Evolutionary conservation across 169 alveolate species (phyloP), one percentile per base, ranked within the genome.

Genomic region (Toxoplasma gondii): DNA sequence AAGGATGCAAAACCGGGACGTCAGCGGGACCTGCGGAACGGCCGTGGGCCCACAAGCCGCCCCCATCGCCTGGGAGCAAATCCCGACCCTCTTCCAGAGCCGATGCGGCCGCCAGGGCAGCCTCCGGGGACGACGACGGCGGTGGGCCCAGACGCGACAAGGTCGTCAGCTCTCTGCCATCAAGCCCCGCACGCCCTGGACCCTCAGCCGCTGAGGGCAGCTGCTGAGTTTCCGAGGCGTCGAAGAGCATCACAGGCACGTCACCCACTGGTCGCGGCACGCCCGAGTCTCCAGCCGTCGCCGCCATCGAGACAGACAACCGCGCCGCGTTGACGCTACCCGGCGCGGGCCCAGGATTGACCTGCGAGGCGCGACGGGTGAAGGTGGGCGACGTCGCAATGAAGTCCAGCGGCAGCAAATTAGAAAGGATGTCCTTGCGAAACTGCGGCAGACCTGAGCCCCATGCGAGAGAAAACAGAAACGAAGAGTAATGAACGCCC

Each of bases 331-430:
- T 78, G 29, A 78, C 49, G n/a, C 86, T 78, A 12, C 90, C 90
- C 53, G 90, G 90, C n/a, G 90, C 90, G 9, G 90, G 90, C n/a
- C 90, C 90, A 0, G 90, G 90, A 22, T 44, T 38, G 38, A 31
- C 10, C 27, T 43, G 90, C 44, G 69, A 82, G 34, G 90, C n/a
- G n/a, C 90, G 90, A 17, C 90, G 90, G 67, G 90, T 43, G 67
- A 82, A 82, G 41, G 90, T 82, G 31, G 90, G 90, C n/a, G 90
- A 82, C 38, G 90, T 82, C 54, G 88, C 93, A 54, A 90, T 58
- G 49, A 90, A 90, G 36, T 90, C 93, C 45, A 90, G 93, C 16
- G 93, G 93, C 67, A 90, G 74, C 31, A 90, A 45, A 49, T 90
- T 90, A 38, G 93, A 90, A 7, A 90, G 41, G 17, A 78, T 70